A percentile compares a stretch with the other conserved stretches of the same genome.
phyloP scores from a whole-genome alignment of 2,329 filamentous ascomycete genomes.

The Elsinoe batatas region DNA sequence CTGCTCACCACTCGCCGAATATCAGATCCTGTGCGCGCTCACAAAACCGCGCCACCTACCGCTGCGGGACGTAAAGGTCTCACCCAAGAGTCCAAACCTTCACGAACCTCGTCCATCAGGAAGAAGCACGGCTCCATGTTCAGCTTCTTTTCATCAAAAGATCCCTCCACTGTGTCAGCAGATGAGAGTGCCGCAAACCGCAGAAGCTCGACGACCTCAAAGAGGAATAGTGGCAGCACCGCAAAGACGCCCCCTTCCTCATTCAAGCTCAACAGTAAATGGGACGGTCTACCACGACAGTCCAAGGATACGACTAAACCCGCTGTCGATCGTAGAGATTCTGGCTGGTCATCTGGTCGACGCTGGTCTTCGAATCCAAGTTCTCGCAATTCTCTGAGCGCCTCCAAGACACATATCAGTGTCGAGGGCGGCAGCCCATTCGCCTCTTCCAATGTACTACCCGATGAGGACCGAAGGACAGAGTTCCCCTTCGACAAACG shows the following conservation, averaged over 20 bases:
- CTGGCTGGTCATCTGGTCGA: constrained; percentile 1
- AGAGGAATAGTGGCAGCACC: background rate
- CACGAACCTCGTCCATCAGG: background rate
- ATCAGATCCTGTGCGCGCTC: constrained; percentile 1
- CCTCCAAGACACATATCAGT: constrained; percentile 1
- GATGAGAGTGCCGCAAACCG: background rate
- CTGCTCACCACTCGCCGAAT: background rate
- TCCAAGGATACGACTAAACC: background rate
- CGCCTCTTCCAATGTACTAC: constrained; percentile 1
- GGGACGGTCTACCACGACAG: constrained; percentile 6
- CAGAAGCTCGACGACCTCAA: background rate
- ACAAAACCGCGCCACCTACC: background rate
- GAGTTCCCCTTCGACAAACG: constrained; percentile 5
- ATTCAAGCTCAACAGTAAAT: constrained; percentile 10
- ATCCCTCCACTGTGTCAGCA: background rate
- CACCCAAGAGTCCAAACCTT: background rate
- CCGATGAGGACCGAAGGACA: constrained; percentile 1
- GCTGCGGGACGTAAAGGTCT: background rate
- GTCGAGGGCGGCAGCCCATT: constrained; percentile 3
- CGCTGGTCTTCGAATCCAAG: constrained; percentile 7
- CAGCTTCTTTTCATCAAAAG: constrained; percentile 9
- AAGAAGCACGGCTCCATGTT: constrained; percentile 13
- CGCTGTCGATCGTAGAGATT: background rate
- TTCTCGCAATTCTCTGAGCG: constrained; percentile 6
- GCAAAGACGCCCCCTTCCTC: background rate